phyloP scores from a whole-genome alignment of 2,329 filamentous ascomycete genomes.

The Sarocladium kiliense region DNA sequence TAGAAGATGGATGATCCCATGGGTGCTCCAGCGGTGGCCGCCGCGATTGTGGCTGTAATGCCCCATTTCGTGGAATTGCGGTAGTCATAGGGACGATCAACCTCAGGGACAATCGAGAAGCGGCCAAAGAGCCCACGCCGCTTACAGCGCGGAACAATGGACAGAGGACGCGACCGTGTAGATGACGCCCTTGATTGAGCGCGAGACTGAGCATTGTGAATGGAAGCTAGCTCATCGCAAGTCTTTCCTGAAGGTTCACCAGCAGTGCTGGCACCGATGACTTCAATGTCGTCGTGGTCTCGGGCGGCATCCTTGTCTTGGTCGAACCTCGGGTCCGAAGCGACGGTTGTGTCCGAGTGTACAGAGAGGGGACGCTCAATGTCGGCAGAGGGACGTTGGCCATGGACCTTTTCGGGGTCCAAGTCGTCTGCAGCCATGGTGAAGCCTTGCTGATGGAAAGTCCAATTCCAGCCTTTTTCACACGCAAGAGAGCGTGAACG shows the following conservation, averaged over 20 bases:
- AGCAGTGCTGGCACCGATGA: slow-evolving; percentile 7
- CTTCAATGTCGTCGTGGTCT: slow-evolving; percentile 7
- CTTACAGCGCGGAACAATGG: slow-evolving; percentile 37
- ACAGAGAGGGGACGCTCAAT: slow-evolving; percentile 9
- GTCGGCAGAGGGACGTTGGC: slow-evolving; percentile 5
- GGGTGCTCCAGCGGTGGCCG: slow-evolving; percentile 72
- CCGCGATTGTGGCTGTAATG: slow-evolving; percentile 71
- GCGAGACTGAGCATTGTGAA: slow-evolving; percentile 3
- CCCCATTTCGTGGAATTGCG: slow-evolving; percentile 73
- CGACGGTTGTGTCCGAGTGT: neutral
- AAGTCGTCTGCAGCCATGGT: neutral
- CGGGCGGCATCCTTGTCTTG: neutral
- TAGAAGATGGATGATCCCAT: slow-evolving; percentile 83
- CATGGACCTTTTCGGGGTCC: slow-evolving; percentile 12
- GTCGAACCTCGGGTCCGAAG: neutral
- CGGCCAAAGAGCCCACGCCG: slow-evolving; percentile 69
- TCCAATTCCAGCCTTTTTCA: neutral
- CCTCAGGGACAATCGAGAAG: slow-evolving; percentile 70
- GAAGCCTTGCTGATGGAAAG: neutral
- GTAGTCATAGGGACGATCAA: slow-evolving; percentile 72
- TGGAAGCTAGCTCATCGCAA: slow-evolving; percentile 3
- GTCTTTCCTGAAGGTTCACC: slow-evolving; percentile 12
- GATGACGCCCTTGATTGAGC: slow-evolving; percentile 10
- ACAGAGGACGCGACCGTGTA: slow-evolving; percentile 14
- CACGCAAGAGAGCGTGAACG: neutral